Conservation (phyloP, 2,329 filamentous ascomycete genomes). For the Pseudocercospora fuligena region DNA sequence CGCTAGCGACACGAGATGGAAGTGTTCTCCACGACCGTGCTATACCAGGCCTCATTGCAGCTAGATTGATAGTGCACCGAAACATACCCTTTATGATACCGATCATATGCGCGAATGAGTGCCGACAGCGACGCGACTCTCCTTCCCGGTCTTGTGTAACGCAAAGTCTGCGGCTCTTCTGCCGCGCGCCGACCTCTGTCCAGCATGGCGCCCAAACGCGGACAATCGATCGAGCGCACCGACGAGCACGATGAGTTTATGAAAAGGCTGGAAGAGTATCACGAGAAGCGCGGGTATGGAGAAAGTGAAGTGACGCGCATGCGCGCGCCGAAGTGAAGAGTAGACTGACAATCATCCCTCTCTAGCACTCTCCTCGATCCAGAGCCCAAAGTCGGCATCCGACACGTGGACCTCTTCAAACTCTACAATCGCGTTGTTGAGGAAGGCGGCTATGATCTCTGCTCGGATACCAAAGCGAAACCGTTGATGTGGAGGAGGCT, state of each 20-base stretch:
- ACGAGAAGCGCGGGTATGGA: conserved; percentile 72
- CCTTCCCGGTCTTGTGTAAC: conserved; percentile 16
- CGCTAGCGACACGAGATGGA: conserved; percentile 9
- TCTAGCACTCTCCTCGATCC: conserved; percentile 72
- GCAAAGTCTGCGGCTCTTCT: conserved; percentile 12
- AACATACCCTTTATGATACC: neutral
- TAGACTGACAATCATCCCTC: conserved; percentile 31
- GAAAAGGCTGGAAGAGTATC: conserved; percentile 71
- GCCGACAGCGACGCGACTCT: neutral
- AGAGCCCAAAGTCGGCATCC: conserved; percentile 78
- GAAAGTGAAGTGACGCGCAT: neutral
- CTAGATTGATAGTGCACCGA: neutral
- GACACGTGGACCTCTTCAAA: conserved; percentile 75
- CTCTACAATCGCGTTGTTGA: conserved; percentile 78
- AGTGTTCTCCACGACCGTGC: neutral
- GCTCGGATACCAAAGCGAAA: conserved; percentile 68
- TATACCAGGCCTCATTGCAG: neutral
- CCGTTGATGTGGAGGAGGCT: conserved; percentile 86
- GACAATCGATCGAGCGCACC: conserved; percentile 54
- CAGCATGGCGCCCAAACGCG: conserved; percentile 53
- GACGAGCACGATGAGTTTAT: conserved; percentile 81
- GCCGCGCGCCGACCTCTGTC: conserved; percentile 17
- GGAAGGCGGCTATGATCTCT: conserved; percentile 83
- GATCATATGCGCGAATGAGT: conserved; percentile 5
- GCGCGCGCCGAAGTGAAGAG: neutral